Conservation (phyloP, 164 flowering plant genomes). For the Litsea cubeba region DNA sequence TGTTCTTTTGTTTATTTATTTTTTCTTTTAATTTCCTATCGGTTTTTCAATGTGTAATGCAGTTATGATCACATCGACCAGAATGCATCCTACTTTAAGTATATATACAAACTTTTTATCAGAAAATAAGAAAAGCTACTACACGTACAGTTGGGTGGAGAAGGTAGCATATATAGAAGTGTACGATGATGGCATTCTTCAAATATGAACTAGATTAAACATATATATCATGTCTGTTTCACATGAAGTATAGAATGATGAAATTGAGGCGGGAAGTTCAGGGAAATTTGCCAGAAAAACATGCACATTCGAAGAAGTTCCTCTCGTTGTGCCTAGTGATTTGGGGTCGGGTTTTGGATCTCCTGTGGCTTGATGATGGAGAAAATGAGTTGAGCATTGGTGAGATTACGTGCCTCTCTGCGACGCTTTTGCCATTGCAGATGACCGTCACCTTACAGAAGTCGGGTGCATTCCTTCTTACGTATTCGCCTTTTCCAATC, state of each 20-base stretch:
- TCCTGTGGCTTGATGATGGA: conserved; percentile 9
- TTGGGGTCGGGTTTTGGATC: conserved; percentile 7
- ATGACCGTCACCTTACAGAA: conserved; percentile 62
- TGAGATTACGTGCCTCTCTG: conserved; percentile 12
- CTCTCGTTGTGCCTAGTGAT: conserved; percentile 19
- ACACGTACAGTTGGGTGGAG: no score
- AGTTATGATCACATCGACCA: no score
- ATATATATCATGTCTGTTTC: neutral
- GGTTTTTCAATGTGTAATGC: no score
- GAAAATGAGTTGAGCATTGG: conserved; percentile 18
- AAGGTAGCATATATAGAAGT: no score
- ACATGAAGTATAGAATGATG: neutral
- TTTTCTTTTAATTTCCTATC: no score
- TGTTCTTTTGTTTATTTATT: no score
- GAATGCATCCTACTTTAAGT: no score
- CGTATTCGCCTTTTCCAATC: conserved; percentile 41
- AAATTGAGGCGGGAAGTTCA: neutral
- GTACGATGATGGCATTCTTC: no score
- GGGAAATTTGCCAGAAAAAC: conserved; percentile 49
- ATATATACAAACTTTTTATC: no score
- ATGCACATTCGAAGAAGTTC: conserved; percentile 45
- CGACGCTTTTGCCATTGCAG: conserved; percentile 38
- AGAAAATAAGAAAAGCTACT: no score
- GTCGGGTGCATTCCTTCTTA: conserved; percentile 68
- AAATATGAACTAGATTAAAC: no score